Percentiles rank a stretch among this genome's conserved stretches.
Evolutionary conservation across 2,329 filamentous ascomycete genomes (phyloP).

Genomic region (Aspergillus amoenus): DNA sequence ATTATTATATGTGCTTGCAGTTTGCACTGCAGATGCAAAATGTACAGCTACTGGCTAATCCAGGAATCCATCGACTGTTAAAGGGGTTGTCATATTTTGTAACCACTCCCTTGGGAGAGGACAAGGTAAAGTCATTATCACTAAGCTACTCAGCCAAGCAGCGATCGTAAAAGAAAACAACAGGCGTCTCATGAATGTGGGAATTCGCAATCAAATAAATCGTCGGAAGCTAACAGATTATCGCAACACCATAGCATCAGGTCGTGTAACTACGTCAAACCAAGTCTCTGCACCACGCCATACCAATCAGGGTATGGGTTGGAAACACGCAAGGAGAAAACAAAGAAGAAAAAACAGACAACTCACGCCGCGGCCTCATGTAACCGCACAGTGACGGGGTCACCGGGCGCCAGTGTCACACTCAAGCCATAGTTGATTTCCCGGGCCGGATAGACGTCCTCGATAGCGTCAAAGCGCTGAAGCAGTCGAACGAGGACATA

Average conservation of each 20-base stretch:
- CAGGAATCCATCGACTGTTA: background rate
- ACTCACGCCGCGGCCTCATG: constrained; percentile 21
- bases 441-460: constrained; percentile 31
- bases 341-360: background rate
- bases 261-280: background rate
- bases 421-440: constrained; percentile 23
- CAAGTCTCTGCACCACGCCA: too few species aligned
- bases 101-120: background rate
- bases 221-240: background rate
- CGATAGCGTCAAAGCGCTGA: constrained; percentile 67
- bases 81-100: background rate
- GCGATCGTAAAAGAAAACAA: background rate
- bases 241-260: background rate
- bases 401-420: constrained; percentile 28
- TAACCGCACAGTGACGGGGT: constrained; percentile 32
- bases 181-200: background rate
- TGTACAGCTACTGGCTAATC: background rate
- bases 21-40: background rate
- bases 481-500: constrained; percentile 72
- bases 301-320: background rate
- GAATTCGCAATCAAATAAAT: background rate
- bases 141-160: background rate
- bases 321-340: too few species aligned
- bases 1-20: background rate
- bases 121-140: background rate